These are phyloP conservation scores for Penicillium silybi DNA, from an alignment of 495 filamentous ascomycete species.

Conservation along the genomic window DNA sequence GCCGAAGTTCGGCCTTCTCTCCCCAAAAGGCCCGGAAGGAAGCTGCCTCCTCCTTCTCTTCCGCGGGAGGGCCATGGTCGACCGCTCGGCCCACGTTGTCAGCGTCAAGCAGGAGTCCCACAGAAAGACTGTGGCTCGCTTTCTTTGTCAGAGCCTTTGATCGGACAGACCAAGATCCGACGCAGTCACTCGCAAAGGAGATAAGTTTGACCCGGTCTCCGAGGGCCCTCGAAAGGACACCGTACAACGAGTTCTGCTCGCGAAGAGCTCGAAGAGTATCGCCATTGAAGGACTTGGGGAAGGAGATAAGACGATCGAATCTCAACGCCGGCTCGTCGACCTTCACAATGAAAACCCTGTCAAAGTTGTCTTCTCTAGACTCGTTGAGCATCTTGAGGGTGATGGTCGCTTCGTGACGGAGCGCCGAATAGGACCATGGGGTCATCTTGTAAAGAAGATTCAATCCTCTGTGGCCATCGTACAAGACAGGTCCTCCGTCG, in stretches of 20 bases:
- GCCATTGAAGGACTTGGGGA: conserved; percentile 27
- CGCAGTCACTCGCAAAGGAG: conserved; percentile 44
- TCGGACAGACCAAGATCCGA: conserved; percentile 33
- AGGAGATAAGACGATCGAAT: conserved; percentile 60
- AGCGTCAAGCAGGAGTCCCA: conserved; percentile 70
- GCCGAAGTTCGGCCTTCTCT: conserved; percentile 50
- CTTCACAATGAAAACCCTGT: conserved; percentile 73
- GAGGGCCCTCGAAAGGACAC: conserved; percentile 62
- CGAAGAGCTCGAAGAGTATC: conserved; percentile 29
- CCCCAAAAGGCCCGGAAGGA: conserved; percentile 51
- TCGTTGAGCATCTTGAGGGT: conserved; percentile 73
- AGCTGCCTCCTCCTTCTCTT: conserved; percentile 56
- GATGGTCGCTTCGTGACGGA: conserved; percentile 66
- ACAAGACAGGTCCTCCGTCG: conserved; percentile 42
- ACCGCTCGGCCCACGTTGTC: conserved; percentile 66
- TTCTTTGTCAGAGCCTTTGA: conserved; percentile 23
- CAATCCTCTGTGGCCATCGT: conserved; percentile 64
- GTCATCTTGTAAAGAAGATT: conserved; percentile 94
- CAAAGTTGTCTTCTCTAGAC: conserved; percentile 73
- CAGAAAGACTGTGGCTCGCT: conserved; percentile 35
- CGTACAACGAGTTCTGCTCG: conserved; percentile 46
- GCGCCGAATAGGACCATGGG: conserved; percentile 69
- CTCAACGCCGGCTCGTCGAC: conserved; percentile 60
- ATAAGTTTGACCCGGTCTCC: conserved; percentile 70
- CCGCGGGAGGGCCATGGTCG: conserved; percentile 81